Evolutionary conservation across 176 grass and related monocot genomes (phyloP).

Genomic region (Oryza nivara): DNA sequence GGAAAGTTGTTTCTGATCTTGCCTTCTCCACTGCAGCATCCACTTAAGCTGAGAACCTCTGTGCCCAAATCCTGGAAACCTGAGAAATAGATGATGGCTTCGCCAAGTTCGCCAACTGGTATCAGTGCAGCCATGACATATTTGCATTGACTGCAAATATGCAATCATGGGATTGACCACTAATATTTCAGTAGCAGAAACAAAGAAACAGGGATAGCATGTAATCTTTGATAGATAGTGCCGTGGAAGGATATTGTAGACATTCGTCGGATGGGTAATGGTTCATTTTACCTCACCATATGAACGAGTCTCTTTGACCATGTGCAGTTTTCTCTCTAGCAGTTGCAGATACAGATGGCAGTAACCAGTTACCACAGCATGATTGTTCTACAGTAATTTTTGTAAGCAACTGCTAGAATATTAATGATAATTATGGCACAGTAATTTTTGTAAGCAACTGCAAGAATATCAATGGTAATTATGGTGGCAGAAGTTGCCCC

Average conservation of each 20-base stretch:
- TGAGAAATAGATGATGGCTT: not conserved
- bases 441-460: not conserved
- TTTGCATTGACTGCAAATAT: not conserved
- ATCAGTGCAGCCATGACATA: not conserved
- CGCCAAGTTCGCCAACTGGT: not conserved
- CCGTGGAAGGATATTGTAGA: not conserved
- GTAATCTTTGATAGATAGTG: not conserved
- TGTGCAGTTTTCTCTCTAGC: not conserved
- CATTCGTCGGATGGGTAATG: not conserved
- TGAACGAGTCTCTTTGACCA: not conserved
- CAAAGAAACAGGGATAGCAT: not conserved
- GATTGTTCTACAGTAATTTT: not conserved
- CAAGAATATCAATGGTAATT: not conserved
- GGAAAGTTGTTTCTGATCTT: not conserved
- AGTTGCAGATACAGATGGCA: not conserved
- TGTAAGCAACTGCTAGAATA: not conserved
- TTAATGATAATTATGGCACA: not conserved
- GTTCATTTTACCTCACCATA: not conserved
- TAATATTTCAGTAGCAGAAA: not conserved
- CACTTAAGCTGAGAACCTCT: not conserved
- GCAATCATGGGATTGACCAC: not conserved
- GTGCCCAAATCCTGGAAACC: not conserved
- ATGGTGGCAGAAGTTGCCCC: not conserved
- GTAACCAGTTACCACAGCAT: not conserved
- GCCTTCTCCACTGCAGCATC: conserved; percentile 4